Percentiles rank a stretch among this genome's conserved stretches.
Conservation (phyloP, 768 basidiomycete genomes). For the Russula brevipes region DNA sequence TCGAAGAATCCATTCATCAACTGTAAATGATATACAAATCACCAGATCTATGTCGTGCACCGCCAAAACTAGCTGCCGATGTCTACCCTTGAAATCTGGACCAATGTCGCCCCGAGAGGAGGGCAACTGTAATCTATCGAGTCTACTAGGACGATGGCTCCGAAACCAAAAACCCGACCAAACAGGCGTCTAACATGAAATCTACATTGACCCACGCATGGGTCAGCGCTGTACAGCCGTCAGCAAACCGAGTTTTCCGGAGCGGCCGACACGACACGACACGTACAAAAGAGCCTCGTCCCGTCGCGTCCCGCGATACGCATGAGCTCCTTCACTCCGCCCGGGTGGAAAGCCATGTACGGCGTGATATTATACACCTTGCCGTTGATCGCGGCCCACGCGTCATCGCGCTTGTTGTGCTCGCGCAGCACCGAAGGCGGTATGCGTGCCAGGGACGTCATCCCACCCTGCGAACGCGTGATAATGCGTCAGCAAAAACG, state of each 20-base stretch:
- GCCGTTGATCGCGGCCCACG: constrained; percentile 88
- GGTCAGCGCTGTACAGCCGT: constrained; percentile 57
- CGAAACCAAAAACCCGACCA: constrained; percentile 84
- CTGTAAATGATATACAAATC: background rate
- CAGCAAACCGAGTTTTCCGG: background rate
- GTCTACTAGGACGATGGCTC: constrained; percentile 45
- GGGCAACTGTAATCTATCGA: background rate
- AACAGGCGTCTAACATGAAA: constrained; percentile 88
- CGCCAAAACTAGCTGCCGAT: background rate
- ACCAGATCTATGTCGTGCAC: background rate
- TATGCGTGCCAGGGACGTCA: constrained; percentile 54
- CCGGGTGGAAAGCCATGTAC: constrained; percentile 89
- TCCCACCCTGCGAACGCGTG: constrained; percentile 48
- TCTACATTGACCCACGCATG: constrained; percentile 98
- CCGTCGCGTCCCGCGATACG: constrained; percentile 93
- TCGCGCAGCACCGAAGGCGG: constrained; percentile 70
- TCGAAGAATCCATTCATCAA: too few relatives aligned
- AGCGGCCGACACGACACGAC: background rate
- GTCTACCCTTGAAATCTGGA: background rate
- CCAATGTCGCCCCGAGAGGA: too few relatives aligned
- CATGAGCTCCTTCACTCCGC: constrained; percentile 92
- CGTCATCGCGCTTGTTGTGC: constrained; percentile 82
- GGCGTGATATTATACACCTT: constrained; percentile 96
- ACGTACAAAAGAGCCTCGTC: constrained; percentile 86
- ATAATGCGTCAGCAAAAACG: background rate